These are phyloP conservation scores for Cladophialophora carrionii DNA, from an alignment of 2,329 filamentous ascomycete species.

Conservation along the genomic window DNA sequence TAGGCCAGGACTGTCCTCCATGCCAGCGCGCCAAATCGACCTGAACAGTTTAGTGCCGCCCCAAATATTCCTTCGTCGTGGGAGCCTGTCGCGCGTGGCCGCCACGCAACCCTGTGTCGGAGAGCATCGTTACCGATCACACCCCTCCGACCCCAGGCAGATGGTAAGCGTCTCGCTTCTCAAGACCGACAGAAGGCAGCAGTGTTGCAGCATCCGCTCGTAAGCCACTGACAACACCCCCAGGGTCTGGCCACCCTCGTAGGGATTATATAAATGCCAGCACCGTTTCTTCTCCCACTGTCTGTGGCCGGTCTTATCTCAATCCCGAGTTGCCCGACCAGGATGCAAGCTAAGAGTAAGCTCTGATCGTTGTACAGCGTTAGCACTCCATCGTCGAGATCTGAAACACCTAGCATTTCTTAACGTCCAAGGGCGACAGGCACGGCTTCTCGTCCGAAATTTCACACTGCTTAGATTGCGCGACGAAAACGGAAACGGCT, in stretches of 20 bases:
- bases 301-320: neutral
- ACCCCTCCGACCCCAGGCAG: neutral
- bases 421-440: neutral
- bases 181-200: neutral
- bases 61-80: neutral
- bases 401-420: conserved; percentile 12
- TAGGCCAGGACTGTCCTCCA: neutral
- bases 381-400: conserved; percentile 2
- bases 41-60: neutral
- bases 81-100: conserved; percentile 18
- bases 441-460: conserved; percentile 3
- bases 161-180: neutral
- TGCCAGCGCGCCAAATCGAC: neutral
- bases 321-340: neutral
- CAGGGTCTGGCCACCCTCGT: neutral
- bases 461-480: neutral
- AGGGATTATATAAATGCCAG: neutral
- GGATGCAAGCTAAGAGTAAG: conserved; percentile 2
- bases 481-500: neutral
- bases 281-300: neutral
- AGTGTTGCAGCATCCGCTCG: neutral
- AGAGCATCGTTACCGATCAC: neutral
- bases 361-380: neutral
- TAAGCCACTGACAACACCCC: neutral
- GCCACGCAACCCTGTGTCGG: conserved; percentile 6